A percentile compares a stretch with the other conserved stretches of the same genome.
phyloP scores from a whole-genome alignment of 805 yeast species.

The Teunomyces aglyptinius region DNA sequence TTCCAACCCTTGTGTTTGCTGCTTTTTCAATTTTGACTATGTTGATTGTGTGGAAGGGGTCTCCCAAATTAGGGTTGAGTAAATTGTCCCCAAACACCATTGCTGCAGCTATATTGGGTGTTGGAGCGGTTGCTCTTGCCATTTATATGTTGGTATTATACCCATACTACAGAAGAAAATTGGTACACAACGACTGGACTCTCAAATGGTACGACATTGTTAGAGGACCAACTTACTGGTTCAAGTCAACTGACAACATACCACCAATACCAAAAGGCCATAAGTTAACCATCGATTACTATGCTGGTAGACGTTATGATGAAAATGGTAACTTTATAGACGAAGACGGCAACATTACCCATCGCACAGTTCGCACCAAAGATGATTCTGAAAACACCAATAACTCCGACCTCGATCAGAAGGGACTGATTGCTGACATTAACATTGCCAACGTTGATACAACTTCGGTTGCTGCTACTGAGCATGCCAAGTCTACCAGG shows the following conservation, averaged over 20 bases:
- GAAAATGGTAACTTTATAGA: slow-evolving; percentile 12
- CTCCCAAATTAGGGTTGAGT: slow-evolving; percentile 62
- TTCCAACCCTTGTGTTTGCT: slow-evolving; percentile 59
- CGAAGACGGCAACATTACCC: slow-evolving; percentile 11
- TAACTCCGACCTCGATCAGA: slow-evolving; percentile 13
- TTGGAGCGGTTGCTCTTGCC: slow-evolving; percentile 54
- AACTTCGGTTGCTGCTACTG: slow-evolving; percentile 10
- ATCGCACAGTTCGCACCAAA: slow-evolving; percentile 6
- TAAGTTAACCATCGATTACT: slow-evolving; percentile 58
- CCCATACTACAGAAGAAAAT: slow-evolving; percentile 62
- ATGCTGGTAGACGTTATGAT: slow-evolving; percentile 53
- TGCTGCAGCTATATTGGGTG: slow-evolving; percentile 61
- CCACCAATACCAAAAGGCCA: slow-evolving; percentile 68
- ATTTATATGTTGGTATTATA: slow-evolving; percentile 53
- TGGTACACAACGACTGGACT: slow-evolving; percentile 66
- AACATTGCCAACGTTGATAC: slow-evolving; percentile 12
- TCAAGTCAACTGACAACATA: slow-evolving; percentile 54
- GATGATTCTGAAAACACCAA: slow-evolving; percentile 10
- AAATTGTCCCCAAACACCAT: slow-evolving; percentile 52
- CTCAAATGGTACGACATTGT: slow-evolving; percentile 54
- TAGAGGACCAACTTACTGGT: slow-evolving; percentile 55
- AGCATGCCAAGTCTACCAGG: slow-evolving; percentile 32
- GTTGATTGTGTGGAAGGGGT: slow-evolving; percentile 80
- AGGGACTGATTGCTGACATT: slow-evolving; percentile 11
- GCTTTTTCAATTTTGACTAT: slow-evolving; percentile 66